A percentile compares a stretch with the other conserved stretches of the same genome.
Conservation (phyloP, 768 basidiomycete genomes). For the Pleurotus salmoneostramineus region DNA sequence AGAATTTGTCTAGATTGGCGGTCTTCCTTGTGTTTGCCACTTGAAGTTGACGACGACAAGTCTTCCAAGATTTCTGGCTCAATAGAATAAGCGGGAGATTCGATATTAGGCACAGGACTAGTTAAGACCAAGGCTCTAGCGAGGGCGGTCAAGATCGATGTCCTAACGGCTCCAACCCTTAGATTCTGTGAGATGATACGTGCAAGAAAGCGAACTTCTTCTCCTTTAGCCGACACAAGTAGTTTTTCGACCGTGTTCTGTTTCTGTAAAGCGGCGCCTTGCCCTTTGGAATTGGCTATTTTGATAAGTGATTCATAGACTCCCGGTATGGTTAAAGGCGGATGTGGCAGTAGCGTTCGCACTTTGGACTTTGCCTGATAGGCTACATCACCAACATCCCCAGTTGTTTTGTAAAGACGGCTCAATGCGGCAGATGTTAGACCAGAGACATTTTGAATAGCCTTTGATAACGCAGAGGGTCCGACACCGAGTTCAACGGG, state of each 20-base stretch:
- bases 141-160: constrained; percentile 76
- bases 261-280: constrained; percentile 73
- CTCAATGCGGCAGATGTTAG: constrained; percentile 52
- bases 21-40: too few relatives aligned
- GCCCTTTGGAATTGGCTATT: constrained; percentile 67
- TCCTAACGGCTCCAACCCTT: constrained; percentile 84
- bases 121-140: constrained; percentile 75
- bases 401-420: constrained; percentile 65
- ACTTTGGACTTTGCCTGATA: constrained; percentile 77
- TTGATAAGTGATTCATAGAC: constrained; percentile 68
- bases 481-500: constrained; percentile 70
- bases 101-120: constrained; percentile 25
- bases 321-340: constrained; percentile 56
- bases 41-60: constrained; percentile 17
- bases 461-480: constrained; percentile 60
- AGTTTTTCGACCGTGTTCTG: constrained; percentile 77
- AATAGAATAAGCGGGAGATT: constrained; percentile 17
- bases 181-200: constrained; percentile 72
- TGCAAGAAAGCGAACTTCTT: constrained; percentile 83
- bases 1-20: too few relatives aligned
- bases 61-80: constrained; percentile 24
- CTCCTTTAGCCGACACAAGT: constrained; percentile 80
- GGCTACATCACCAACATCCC: constrained; percentile 88
- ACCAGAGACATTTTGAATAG: constrained; percentile 73
- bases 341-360: constrained; percentile 69